Percentiles rank a stretch among this genome's conserved stretches.
These are phyloP conservation scores for Leptographium flavum DNA, from an alignment of 2,329 filamentous ascomycete genomes.

Conservation along the genomic window DNA sequence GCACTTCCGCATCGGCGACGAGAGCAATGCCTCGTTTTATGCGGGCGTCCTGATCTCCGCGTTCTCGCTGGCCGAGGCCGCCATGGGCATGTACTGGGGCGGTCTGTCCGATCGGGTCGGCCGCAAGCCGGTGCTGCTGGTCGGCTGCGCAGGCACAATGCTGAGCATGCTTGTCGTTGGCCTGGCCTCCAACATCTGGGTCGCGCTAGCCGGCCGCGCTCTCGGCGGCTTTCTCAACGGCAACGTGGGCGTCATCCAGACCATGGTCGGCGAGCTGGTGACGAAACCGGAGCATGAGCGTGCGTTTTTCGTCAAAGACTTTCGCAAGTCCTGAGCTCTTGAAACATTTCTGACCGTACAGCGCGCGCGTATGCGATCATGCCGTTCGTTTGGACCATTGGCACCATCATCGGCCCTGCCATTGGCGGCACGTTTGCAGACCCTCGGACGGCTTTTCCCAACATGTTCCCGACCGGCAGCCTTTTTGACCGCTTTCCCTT, in stretches of 20 bases:
- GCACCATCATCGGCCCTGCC: conserved; percentile 76
- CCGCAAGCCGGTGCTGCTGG: conserved; percentile 69
- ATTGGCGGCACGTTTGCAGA: conserved; percentile 80
- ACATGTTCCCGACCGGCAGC: conserved; percentile 49
- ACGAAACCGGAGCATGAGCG: conserved; percentile 75
- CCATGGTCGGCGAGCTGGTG: conserved; percentile 83
- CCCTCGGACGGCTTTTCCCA: conserved; percentile 60
- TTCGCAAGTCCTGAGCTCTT: too few species aligned
- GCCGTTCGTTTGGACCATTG: conserved; percentile 88
- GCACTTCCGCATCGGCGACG: conserved; percentile 56
- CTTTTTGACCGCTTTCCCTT: conserved; percentile 74
- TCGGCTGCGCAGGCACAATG: conserved; percentile 73
- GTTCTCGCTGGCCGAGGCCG: conserved; percentile 67
- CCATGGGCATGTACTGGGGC: conserved; percentile 84
- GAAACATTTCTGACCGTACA: conserved; percentile 26
- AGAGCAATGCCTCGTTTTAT: conserved; percentile 71
- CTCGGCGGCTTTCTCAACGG: conserved; percentile 77
- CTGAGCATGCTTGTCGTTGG: conserved; percentile 72
- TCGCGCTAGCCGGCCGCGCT: conserved; percentile 62
- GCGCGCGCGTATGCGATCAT: conserved; percentile 79
- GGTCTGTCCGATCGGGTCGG: conserved; percentile 67
- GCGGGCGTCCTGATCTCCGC: conserved; percentile 78
- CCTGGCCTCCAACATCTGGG: conserved; percentile 69
- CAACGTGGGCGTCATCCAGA: conserved; percentile 83
- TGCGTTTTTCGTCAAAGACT: conserved; percentile 33